phyloP scores from a whole-genome alignment of 306 rosid genomes.

The Citrullus mucosospermus region DNA sequence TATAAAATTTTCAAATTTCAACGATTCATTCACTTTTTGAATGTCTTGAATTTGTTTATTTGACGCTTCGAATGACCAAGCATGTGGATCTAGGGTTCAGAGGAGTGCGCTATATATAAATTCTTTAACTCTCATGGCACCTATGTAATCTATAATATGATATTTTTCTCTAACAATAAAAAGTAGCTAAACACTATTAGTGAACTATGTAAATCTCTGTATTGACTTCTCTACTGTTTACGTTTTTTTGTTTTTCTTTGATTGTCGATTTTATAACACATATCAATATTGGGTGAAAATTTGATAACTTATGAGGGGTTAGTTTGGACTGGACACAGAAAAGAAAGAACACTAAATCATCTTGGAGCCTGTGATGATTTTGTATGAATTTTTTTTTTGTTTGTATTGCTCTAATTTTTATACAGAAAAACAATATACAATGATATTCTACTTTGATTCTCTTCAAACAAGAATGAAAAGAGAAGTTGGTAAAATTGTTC shows the following conservation, averaged over 20 bases:
- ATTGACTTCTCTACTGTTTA: no score
- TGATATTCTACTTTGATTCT: not conserved
- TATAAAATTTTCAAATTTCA: no score
- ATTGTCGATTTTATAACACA: no score
- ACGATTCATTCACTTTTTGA: not conserved
- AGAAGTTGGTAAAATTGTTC: not conserved
- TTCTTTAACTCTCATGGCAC: no score
- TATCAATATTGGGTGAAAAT: not conserved
- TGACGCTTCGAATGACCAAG: no score
- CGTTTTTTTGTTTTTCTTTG: no score
- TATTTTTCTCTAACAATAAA: no score
- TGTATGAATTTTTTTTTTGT: not conserved
- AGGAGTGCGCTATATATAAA: no score
- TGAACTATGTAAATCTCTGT: no score
- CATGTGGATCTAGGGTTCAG: no score
- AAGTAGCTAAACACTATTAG: no score
- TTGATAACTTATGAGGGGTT: not conserved
- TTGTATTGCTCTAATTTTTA: not conserved
- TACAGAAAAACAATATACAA: not conserved
- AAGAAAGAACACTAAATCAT: not conserved
- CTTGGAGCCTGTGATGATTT: not conserved
- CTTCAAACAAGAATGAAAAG: conserved; percentile 6
- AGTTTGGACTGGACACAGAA: not conserved
- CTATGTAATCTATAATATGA: no score
- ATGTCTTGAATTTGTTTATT: not conserved